A percentile compares a stretch with the other conserved stretches of the same genome.
These are phyloP conservation scores for Trichophyton rubrum DNA, from an alignment of 2,329 filamentous ascomycete species.

Conservation along the genomic window DNA sequence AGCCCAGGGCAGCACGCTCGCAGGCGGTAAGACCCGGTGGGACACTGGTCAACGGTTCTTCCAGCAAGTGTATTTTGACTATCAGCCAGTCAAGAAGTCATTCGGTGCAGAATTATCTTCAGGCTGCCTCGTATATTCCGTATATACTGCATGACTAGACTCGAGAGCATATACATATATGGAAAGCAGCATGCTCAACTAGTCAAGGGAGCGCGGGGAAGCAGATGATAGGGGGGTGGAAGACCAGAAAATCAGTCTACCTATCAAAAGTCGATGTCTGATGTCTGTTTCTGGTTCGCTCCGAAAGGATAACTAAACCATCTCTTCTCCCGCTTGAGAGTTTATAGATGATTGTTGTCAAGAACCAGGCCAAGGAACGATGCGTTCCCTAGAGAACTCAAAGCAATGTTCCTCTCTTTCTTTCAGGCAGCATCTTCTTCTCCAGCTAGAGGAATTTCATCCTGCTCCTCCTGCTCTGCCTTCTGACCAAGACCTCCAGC, in stretches of 20 bases:
- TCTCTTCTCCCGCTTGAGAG: too few relatives aligned
- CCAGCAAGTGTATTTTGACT: neutral
- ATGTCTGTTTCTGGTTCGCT: neutral
- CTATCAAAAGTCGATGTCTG: neutral
- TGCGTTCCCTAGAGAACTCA: neutral
- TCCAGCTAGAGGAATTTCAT: neutral
- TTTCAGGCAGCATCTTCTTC: neutral
- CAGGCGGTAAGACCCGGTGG: neutral
- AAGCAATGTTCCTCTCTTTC: neutral
- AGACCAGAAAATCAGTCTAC: neutral
- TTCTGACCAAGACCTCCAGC: neutral
- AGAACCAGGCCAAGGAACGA: neutral
- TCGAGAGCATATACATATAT: neutral
- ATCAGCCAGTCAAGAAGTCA: neutral
- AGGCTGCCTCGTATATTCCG: neutral
- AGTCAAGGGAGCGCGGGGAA: neutral
- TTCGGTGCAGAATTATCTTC: neutral
- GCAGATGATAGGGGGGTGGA: neutral
- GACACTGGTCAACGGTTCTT: slow-evolving; percentile 1
- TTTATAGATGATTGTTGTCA: neutral
- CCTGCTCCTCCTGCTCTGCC: neutral
- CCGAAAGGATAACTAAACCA: neutral
- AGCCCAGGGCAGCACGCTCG: neutral
- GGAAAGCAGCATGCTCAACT: neutral
- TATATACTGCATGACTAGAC: neutral